These are phyloP conservation scores for Amphibolis antarctica DNA, from an alignment of 106 monocot genomes.

Conservation along the genomic window DNA sequence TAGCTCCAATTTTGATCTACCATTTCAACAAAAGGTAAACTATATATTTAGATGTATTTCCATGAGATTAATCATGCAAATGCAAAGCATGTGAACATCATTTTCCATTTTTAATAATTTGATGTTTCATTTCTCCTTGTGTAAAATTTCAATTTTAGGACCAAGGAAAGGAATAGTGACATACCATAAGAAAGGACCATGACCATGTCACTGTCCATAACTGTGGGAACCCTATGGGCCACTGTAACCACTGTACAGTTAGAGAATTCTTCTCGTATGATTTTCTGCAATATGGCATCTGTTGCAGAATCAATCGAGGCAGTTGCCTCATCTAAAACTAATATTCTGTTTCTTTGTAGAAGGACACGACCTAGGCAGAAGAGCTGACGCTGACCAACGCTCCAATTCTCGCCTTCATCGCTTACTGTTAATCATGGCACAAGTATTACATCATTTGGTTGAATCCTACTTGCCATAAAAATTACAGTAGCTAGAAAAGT, in stretches of 20 bases:
- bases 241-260: conserved; percentile 67
- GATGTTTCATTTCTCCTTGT: no score
- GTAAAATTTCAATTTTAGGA: no score
- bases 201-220: conserved; percentile 66
- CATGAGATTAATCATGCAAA: no score
- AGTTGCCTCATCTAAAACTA: conserved; percentile 76
- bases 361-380: conserved; percentile 66
- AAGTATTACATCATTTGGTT: not conserved
- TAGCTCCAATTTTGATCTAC: no score
- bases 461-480: not conserved
- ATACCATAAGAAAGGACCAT: conserved; percentile 79
- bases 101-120: no score
- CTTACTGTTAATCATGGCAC: conserved; percentile 24
- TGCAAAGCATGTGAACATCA: no score
- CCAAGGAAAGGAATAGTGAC: not conserved
- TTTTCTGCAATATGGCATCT: conserved; percentile 46
- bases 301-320: conserved; percentile 79
- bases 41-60: no score
- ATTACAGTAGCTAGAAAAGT: not conserved
- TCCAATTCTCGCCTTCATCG: conserved; percentile 83
- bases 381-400: conserved; percentile 64
- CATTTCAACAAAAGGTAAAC: no score
- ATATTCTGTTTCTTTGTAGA: conserved; percentile 48
- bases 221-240: conserved; percentile 80
- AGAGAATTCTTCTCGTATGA: conserved; percentile 51